These are phyloP conservation scores for Poronia punctata DNA, from an alignment of 495 filamentous ascomycete species.

Conservation along the genomic window DNA sequence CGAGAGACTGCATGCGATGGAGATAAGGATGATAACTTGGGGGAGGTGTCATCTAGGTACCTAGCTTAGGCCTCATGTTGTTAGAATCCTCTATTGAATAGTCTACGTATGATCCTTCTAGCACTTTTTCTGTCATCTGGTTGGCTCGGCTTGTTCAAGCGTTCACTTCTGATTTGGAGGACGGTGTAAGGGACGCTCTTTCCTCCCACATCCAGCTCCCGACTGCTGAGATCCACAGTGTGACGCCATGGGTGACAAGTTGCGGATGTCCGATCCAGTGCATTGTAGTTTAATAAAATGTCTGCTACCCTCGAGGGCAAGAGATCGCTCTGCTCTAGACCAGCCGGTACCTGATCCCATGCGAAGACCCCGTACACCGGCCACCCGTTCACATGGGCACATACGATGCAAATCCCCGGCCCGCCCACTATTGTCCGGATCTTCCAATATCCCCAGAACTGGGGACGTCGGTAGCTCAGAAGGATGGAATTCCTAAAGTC, in stretches of 20 bases:
- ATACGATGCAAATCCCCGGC: constrained; percentile 14
- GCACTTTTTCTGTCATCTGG: no score
- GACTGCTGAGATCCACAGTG: constrained; percentile 1
- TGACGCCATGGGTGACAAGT: not conserved
- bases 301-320: constrained; percentile 14
- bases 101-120: no score
- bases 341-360: constrained; percentile 7
- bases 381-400: constrained; percentile 15
- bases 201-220: not conserved
- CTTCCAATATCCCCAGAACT: constrained; percentile 17
- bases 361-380: constrained; percentile 17
- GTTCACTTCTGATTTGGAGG: no score
- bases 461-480: constrained; percentile 15
- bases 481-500: constrained; percentile 17
- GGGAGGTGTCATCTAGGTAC: no score
- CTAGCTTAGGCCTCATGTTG: no score
- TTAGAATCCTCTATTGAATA: no score
- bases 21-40: no score
- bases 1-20: no score
- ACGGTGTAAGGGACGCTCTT: no score
- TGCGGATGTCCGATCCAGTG: constrained; percentile 10
- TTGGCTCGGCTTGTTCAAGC: no score
- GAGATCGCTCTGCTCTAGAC: constrained; percentile 5
- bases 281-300: constrained; percentile 8
- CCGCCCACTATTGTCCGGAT: constrained; percentile 7